Evolutionary conservation across 2,329 filamentous ascomycete genomes (phyloP), one percentile per base, ranked within the genome.

Genomic region (Acephala macrosclerotiorum): DNA sequence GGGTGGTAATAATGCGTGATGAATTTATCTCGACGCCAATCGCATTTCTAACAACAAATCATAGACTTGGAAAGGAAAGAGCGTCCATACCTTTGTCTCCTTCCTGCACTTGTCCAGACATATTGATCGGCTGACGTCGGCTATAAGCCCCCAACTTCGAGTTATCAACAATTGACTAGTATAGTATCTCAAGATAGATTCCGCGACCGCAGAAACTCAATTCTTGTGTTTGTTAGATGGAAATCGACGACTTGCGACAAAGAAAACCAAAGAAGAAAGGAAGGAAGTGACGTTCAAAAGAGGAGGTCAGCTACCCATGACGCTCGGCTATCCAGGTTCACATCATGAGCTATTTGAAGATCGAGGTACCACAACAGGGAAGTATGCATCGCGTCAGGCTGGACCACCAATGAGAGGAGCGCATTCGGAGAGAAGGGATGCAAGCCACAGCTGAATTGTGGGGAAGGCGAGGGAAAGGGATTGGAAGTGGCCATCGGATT

Each of bases 21-120:
- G n/a, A 49, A 49, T 22, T 5, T 3, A 49, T 49, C 20, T 18
- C 5, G 45, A 12, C 12, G 1, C n/a, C 45, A 45, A n/a, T 7
- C 20, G n/a, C 42, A 22, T 7, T 12, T 22, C 25, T 49, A 25
- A 53, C 2, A n/a, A 29, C 26, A 7, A n/a, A 25, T 53, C 14
- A 14, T 11, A 53, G 22, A 38, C 29, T 12, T 35, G 14, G 12
- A 33, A 49, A 60, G 11, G 26, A 58, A 63, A 63, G 14, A 57
- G 36, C 57, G 42, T 59, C 58, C 79, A 66, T 78, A 82, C 81
- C 81, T 79, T 83, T 78, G 71, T 83, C 81, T 67, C 83, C 84
- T 75, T 84, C 80, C 75, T 85, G 80, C 71, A 82, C 77, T 64
- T 81, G 79, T 72, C 78, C 79, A 65, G 81, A 75, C 82, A 84